Conservation (phyloP, 306 rosid species). For the Medicago truncatula region MtrunA17r5.0-ANR NC_053043.1:37170001-37170500, state of each 20-base stretch:
- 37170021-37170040: constrained; percentile 38
- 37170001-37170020: constrained; percentile 35
- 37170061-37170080: not conserved
- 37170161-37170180: constrained; percentile 36
- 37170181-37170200: constrained; percentile 47
- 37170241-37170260: constrained; percentile 47
- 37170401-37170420: not conserved
- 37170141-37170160: constrained; percentile 42
- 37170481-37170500: constrained; percentile 55
- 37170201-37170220: constrained; percentile 51
- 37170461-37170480: constrained; percentile 55
- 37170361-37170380: not conserved
- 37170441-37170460: constrained; percentile 59
- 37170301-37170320: constrained; percentile 48
- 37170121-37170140: constrained; percentile 30
- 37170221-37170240: constrained; percentile 46
- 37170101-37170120: constrained; percentile 22
- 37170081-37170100: constrained; percentile 28
- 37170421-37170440: not conserved
- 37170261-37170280: constrained; percentile 50
- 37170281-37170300: constrained; percentile 39
- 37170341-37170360: constrained; percentile 49
- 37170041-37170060: not conserved
- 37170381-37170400: not conserved
- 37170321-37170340: constrained; percentile 45